Base-by-base conservation (phyloP, 2,329 filamentous ascomycete genomes). In the Cladosporium colombiae region DNA sequence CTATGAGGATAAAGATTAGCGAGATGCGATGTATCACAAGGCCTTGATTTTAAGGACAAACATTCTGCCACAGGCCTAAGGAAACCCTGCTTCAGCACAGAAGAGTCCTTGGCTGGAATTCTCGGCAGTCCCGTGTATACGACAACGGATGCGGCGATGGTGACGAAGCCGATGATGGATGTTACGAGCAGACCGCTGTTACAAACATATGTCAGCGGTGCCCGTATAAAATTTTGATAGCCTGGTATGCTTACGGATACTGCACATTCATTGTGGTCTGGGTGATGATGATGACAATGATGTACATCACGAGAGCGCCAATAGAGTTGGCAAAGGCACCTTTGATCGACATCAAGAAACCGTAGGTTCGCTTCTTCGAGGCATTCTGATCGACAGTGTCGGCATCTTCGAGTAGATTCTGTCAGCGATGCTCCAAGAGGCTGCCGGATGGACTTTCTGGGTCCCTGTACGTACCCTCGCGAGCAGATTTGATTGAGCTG, bases 251-350 rank as follows among this genome's bases (percentile, higher is more conserved):
- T 62, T 25, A 66, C 62, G 65, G 61, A 40, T 49, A 27, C 53
- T 50, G 56, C 2, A 59, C 60, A n/a, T 66, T 62, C 60, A 29
- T 58, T 21, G 65, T 50, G 21, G 62, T 64, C 25, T 67, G 53
- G 31, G 29, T 33, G 55, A 64, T 67, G 33, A 64, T 55, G 27
- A 67, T 67, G 21, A 67, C 65, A 46, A 67, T 65, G 14, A 64
- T 33, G 55, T 64, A 67, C 60, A 67, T 67, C 27, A 67, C 21
- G 18, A 67, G 52, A 18, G 61, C 65, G 53, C 65, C 65, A 21
- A 46, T 29, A 29, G 65, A 67, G 25, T 67, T 67, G 46, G 65
- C 65, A 29, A 67, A 29, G 14, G 65, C 52, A 6, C 65, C 65
- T n/a, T 58, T 37, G 40, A 59, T 49, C 6, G 65, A 31, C 65